A percentile compares a stretch with the other conserved stretches of the same genome.
Evolutionary conservation across 768 basidiomycete genomes (phyloP).

Genomic region (Terana coerulea): DNA sequence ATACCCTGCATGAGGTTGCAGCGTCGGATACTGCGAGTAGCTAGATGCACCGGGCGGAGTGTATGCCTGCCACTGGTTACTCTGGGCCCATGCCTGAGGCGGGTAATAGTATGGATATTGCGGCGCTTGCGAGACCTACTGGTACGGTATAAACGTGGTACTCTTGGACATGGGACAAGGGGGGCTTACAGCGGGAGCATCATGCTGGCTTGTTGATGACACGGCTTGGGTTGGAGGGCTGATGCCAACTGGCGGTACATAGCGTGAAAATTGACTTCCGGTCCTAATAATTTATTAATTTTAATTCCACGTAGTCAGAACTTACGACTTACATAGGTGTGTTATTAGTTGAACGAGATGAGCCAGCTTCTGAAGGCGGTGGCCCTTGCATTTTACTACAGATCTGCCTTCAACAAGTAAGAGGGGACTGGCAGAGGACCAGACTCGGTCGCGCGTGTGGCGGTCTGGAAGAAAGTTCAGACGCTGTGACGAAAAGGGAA

Average conservation of each 20-base stretch:
- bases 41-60: conserved; percentile 1
- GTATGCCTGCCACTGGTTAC: conserved; percentile 10
- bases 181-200: neutral
- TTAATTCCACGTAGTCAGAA: too few relatives aligned
- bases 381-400: conserved; percentile 36
- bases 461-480: too few relatives aligned
- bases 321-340: neutral
- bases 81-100: conserved; percentile 19
- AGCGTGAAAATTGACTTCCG: too few relatives aligned
- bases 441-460: too few relatives aligned
- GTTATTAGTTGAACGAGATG: conserved; percentile 24
- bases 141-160: neutral
- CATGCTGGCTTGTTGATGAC: neutral
- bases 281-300: too few relatives aligned
- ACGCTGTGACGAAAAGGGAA: too few relatives aligned
- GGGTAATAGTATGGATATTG: conserved; percentile 21
- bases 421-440: too few relatives aligned
- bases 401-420: too few relatives aligned
- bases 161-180: neutral
- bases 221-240: neutral
- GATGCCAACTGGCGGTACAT: too few relatives aligned
- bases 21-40: neutral
- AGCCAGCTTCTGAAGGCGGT: conserved; percentile 38
- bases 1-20: neutral
- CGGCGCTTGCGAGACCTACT: neutral